phyloP scores from a whole-genome alignment of 2,329 filamentous ascomycete genomes.

The Hypoxylon sp. region DNA sequence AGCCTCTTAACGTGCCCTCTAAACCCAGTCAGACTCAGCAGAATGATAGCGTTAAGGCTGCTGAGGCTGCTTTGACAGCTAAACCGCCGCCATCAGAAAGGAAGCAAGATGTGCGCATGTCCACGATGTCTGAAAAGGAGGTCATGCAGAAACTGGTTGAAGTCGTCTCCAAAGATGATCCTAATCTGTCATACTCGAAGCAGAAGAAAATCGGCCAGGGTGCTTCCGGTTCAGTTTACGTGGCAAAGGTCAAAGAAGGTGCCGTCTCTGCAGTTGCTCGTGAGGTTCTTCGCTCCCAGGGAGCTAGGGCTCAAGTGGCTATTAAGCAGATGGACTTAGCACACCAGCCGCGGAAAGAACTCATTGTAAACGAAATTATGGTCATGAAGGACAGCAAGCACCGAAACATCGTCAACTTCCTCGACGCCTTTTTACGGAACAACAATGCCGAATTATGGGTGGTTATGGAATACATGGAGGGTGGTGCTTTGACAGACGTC shows the following conservation, averaged over 20 bases:
- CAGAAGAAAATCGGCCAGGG: conserved; percentile 99
- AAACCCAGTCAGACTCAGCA: conserved; percentile 71
- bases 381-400: conserved; percentile 99
- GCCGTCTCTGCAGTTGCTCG: conserved; percentile 86
- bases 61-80: conserved; percentile 88
- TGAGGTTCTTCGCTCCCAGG: conserved; percentile 83
- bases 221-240: conserved; percentile 97
- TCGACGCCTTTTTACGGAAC: conserved; percentile 96
- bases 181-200: conserved; percentile 95
- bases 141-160: conserved; percentile 97
- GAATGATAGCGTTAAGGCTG: conserved; percentile 84
- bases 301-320: conserved; percentile 88
- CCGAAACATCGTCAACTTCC: conserved; percentile 98
- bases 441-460: conserved; percentile 98
- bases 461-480: conserved; percentile 99
- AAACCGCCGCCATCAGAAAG: conserved; percentile 81
- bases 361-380: conserved; percentile 99
- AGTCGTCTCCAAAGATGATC: conserved; percentile 95
- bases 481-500: conserved; percentile 95
- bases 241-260: conserved; percentile 92
- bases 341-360: conserved; percentile 95
- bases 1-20: conserved; percentile 82
- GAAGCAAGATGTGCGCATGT: conserved; percentile 97
- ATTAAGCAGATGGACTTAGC: conserved; percentile 99
- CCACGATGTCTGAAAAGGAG: conserved; percentile 95